These are phyloP conservation scores for Candida krabiensis DNA, from an alignment of 805 yeast genomes.

Conservation along the genomic window DNA sequence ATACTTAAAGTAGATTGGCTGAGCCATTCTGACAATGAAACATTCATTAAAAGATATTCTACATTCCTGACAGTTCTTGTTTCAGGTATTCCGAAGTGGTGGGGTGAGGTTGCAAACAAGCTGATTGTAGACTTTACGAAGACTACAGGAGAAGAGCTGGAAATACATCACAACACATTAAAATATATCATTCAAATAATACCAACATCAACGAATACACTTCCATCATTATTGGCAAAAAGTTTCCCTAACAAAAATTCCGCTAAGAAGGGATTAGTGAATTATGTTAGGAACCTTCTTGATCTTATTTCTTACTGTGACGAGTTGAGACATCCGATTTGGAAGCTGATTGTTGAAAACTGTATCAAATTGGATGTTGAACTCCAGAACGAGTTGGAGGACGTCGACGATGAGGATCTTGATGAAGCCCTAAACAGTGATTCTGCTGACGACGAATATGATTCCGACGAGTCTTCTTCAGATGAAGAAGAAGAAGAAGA, in stretches of 20 bases:
- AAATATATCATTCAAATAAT: constrained; percentile 64
- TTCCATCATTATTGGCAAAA: constrained; percentile 56
- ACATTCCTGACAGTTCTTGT: constrained; percentile 77
- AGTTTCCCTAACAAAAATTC: constrained; percentile 82
- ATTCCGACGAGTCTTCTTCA: constrained; percentile 27
- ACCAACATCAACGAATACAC: constrained; percentile 75
- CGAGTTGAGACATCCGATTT: constrained; percentile 69
- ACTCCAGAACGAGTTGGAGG: constrained; percentile 84
- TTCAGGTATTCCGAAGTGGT: constrained; percentile 86
- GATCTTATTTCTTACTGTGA: constrained; percentile 64
- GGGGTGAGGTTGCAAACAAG: constrained; percentile 74
- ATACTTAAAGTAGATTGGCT: constrained; percentile 70
- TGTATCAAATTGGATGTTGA: constrained; percentile 89
- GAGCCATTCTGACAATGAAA: constrained; percentile 33
- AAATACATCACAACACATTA: constrained; percentile 64
- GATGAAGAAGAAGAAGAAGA: constrained; percentile 38
- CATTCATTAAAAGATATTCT: constrained; percentile 55
- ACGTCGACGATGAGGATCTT: constrained; percentile 71
- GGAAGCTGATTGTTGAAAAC: constrained; percentile 80
- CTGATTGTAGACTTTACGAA: constrained; percentile 61
- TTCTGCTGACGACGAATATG: constrained; percentile 30
- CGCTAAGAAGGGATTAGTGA: constrained; percentile 49
- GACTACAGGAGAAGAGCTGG: constrained; percentile 13
- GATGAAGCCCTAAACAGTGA: constrained; percentile 41
- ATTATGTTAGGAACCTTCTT: constrained; percentile 68